Percentiles rank a stretch among this genome's conserved stretches.
Conservation (phyloP, 495 filamentous ascomycete species). For the Penicillium canariense region DNA sequence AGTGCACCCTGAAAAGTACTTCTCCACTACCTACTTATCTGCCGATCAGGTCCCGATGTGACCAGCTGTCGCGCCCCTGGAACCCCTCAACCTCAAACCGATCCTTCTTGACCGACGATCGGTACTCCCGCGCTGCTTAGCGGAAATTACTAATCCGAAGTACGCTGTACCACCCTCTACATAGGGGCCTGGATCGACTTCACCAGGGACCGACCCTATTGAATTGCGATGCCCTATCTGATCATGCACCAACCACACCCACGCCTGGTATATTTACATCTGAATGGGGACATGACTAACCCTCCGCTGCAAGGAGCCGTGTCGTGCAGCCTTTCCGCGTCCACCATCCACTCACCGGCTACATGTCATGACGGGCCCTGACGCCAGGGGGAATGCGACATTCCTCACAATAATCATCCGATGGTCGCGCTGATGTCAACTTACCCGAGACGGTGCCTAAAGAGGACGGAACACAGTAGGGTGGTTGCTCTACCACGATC, state of each 20-base stretch:
- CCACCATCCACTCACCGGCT: neutral
- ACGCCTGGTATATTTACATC: neutral
- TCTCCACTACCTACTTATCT: neutral
- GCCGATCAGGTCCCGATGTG: neutral
- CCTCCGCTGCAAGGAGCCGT: neutral
- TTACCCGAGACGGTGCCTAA: neutral
- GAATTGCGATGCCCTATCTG: neutral
- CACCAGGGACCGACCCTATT: no score
- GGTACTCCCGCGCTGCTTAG: neutral
- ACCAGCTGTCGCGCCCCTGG: neutral
- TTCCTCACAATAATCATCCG: no score
- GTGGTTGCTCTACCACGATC: no score
- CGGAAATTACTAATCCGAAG: neutral
- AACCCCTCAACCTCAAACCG: slow-evolving; percentile 5
- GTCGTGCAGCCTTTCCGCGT: neutral
- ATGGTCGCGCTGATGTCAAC: neutral
- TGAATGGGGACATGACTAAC: neutral
- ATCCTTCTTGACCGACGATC: neutral
- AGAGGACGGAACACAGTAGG: neutral
- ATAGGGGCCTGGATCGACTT: no score
- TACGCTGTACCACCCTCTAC: no score
- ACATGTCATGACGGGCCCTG: neutral
- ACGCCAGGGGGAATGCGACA: neutral
- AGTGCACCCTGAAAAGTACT: neutral
- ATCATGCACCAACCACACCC: no score